phyloP scores from a whole-genome alignment of 352 stramenopile species.

The Phytophthora melonis region DNA sequence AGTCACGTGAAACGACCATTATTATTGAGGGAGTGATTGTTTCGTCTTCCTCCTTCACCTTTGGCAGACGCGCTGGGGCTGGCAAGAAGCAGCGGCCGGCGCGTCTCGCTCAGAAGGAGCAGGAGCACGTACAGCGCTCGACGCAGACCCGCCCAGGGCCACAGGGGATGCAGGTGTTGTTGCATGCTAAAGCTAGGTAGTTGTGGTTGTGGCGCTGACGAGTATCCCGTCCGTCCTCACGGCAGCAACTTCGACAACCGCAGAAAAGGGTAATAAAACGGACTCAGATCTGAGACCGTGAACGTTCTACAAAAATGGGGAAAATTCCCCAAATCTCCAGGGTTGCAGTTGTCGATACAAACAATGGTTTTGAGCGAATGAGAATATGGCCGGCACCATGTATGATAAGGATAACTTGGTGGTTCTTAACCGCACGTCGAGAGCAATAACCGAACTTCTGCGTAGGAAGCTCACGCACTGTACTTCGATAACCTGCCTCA shows the following conservation, averaged over 20 bases:
- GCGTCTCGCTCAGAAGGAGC: constrained; percentile 36
- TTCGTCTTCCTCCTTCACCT: constrained; percentile 24
- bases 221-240: neutral
- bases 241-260: constrained; percentile 4
- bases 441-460: too few relatives aligned
- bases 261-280: neutral
- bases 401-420: too few relatives aligned
- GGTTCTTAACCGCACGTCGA: too few relatives aligned
- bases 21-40: neutral
- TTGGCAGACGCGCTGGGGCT: constrained; percentile 24
- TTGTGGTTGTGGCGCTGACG: neutral
- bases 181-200: neutral
- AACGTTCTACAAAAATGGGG: constrained; percentile 2
- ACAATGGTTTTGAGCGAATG: too few relatives aligned
- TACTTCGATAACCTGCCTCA: too few relatives aligned
- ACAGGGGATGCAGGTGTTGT: constrained; percentile 17
- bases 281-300: constrained; percentile 3
- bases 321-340: neutral
- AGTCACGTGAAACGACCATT: constrained; percentile 30
- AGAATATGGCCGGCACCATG: too few relatives aligned
- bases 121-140: constrained; percentile 44
- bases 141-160: constrained; percentile 18
- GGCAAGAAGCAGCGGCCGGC: constrained; percentile 33
- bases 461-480: too few relatives aligned
- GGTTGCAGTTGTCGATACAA: neutral